Conservation (phyloP, 2,329 filamentous ascomycete species). For the Mollisia scopiformis region DNA sequence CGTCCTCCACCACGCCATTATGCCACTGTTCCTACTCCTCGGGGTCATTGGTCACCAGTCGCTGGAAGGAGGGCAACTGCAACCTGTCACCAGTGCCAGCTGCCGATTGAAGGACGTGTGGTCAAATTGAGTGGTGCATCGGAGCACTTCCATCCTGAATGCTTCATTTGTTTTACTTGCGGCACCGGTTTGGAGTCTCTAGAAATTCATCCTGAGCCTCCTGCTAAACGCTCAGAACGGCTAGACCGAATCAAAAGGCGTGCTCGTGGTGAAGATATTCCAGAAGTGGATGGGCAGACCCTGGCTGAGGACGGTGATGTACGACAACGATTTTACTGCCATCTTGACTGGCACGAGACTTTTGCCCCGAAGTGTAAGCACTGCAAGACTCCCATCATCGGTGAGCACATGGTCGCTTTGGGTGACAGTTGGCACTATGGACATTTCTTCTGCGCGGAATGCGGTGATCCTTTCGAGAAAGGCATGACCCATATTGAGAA, state of each 20-base stretch:
- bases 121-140: slow-evolving; percentile 75
- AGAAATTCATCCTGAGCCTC: slow-evolving; percentile 93
- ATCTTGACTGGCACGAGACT: slow-evolving; percentile 96
- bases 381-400: slow-evolving; percentile 95
- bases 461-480: slow-evolving; percentile 87
- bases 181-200: slow-evolving; percentile 89
- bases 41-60: slow-evolving; percentile 60
- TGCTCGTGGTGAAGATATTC: slow-evolving; percentile 57
- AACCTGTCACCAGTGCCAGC: slow-evolving; percentile 80
- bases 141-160: slow-evolving; percentile 88
- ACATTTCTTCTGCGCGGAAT: slow-evolving; percentile 99
- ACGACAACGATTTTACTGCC: slow-evolving; percentile 86
- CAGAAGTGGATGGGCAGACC: slow-evolving; percentile 65
- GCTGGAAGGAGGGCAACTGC: slow-evolving; percentile 62
- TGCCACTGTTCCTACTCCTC: slow-evolving; percentile 30
- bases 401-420: slow-evolving; percentile 90
- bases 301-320: slow-evolving; percentile 74
- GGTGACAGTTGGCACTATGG: slow-evolving; percentile 96
- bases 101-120: slow-evolving; percentile 87
- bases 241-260: slow-evolving; percentile 74
- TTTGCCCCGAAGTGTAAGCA: slow-evolving; percentile 93
- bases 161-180: slow-evolving; percentile 89
- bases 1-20: slow-evolving; percentile 40
- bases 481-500: slow-evolving; percentile 82
- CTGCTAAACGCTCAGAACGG: slow-evolving; percentile 69